Evolutionary conservation across 2,329 filamentous ascomycete species (phyloP), one percentile per base, ranked within the genome.

Genomic region (Furcasterigmium furcatum): DNA sequence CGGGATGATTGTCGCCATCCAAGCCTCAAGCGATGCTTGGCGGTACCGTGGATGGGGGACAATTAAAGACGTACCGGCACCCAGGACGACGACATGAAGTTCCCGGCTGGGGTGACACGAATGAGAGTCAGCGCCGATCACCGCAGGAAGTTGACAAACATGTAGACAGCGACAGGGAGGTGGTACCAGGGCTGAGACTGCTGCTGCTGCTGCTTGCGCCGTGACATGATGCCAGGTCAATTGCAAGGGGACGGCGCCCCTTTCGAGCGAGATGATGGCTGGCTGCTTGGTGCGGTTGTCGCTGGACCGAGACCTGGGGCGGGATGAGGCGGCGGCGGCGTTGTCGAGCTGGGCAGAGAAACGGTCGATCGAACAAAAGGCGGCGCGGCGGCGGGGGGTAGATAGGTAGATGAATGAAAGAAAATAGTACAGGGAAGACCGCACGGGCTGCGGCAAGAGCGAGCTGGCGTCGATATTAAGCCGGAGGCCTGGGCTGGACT

Each of bases 31-130:
- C 19, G 18, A 22, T 16, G 29, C 19, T 35, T 21, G 29, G 19
- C 16, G 10, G 29, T 4, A 22, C 19, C 20, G 10, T 12, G 19
- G 36, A 14, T 8, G 14, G 8, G 35, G 20, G 18, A 48, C 51
- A 35, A 41, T 30, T 41, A 45, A 49, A 49, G 45, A 70, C 79
- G 61, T 70, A 87, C 85, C 87, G 72, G 87, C 85, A 63, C 88
- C 88, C 55, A 91, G 74, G 52, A 91, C 88, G 57, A 91, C 88
- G 61, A 91, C 86, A 66, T 91, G 84, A 62, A 90, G 88, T 72
- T 91, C 87, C 60, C 85, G 82, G 67, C 84, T 87, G 54, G 16
- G 18, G 8, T 36, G 10, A 8, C n/a, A 36, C 34, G 18, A 16
- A 12, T 12, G 12, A 19, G n/a, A 18, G 34, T 36, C 34, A 36